Percentiles rank a stretch among this genome's conserved stretches.
Conservation (phyloP, 2,329 filamentous ascomycete genomes). For the Fusarium verrucosum region DNA sequence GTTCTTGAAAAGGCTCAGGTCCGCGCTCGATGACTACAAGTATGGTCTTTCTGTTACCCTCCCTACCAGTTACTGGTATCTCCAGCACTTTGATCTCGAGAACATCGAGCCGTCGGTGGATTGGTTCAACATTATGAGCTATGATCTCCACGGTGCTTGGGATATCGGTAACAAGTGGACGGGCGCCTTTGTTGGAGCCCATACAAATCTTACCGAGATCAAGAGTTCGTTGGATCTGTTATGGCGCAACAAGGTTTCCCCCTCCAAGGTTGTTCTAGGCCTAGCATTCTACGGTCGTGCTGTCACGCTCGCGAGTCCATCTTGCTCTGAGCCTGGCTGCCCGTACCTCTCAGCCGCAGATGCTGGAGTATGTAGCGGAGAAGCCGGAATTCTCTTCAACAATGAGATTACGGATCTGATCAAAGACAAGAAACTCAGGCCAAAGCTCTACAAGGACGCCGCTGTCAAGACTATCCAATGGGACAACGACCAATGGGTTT, state of each 20-base stretch:
- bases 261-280: conserved; percentile 55
- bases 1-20: not conserved
- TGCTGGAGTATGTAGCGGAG: not conserved
- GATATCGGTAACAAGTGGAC: conserved; percentile 47
- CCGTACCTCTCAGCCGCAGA: not conserved
- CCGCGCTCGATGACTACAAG: not conserved
- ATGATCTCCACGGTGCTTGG: conserved; percentile 46
- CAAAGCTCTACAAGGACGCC: not conserved
- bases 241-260: conserved; percentile 55
- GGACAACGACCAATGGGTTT: not conserved
- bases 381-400: not conserved
- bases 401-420: not conserved
- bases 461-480: not conserved
- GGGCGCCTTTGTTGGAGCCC: conserved; percentile 48
- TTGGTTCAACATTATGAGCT: not conserved
- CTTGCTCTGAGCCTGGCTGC: conserved; percentile 26
- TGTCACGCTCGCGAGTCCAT: conserved; percentile 26
- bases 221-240: conserved; percentile 53
- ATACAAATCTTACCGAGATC: conserved; percentile 61
- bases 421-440: not conserved
- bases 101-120: not conserved
- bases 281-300: conserved; percentile 54
- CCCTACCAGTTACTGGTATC: not conserved
- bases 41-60: conserved; percentile 24
- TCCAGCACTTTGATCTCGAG: not conserved